These are phyloP conservation scores for Mrakia frigida DNA, from an alignment of 768 basidiomycete genomes.

Conservation along the genomic window DNA sequence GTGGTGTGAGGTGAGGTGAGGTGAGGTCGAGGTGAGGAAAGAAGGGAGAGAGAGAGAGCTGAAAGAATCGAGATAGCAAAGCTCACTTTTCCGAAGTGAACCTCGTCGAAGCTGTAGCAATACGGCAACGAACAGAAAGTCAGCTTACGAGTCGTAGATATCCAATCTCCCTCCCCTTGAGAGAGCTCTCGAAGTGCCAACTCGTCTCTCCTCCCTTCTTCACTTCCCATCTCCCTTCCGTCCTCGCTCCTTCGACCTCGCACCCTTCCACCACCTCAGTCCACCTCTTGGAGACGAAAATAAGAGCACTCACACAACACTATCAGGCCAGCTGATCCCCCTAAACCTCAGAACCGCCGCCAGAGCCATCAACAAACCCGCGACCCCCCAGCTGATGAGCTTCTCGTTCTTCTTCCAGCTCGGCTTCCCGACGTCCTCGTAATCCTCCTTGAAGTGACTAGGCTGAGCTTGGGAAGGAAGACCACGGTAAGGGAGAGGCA, in stretches of 20 bases:
- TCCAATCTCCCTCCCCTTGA: too few relatives aligned
- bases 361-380: conserved; percentile 20
- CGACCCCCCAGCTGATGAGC: conserved; percentile 27
- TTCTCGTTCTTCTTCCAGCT: conserved; percentile 28
- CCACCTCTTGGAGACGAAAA: conserved; percentile 59
- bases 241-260: neutral
- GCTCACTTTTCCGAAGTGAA: conserved; percentile 79
- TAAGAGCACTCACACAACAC: conserved; percentile 38
- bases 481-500: conserved; percentile 1
- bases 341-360: conserved; percentile 37
- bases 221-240: neutral
- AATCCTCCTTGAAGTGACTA: conserved; percentile 15
- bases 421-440: conserved; percentile 17
- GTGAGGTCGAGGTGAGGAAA: neutral
- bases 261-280: conserved; percentile 47
- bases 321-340: conserved; percentile 39
- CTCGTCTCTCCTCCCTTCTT: neutral
- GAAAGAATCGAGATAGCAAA: neutral
- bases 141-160: neutral
- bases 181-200: too few relatives aligned
- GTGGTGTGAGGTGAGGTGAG: too few relatives aligned
- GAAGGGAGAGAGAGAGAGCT: neutral
- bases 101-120: conserved; percentile 80
- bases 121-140: neutral
- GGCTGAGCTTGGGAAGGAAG: neutral